phyloP scores from a whole-genome alignment of 2,329 filamentous ascomycete species.

The Botrytis fabae region DNA sequence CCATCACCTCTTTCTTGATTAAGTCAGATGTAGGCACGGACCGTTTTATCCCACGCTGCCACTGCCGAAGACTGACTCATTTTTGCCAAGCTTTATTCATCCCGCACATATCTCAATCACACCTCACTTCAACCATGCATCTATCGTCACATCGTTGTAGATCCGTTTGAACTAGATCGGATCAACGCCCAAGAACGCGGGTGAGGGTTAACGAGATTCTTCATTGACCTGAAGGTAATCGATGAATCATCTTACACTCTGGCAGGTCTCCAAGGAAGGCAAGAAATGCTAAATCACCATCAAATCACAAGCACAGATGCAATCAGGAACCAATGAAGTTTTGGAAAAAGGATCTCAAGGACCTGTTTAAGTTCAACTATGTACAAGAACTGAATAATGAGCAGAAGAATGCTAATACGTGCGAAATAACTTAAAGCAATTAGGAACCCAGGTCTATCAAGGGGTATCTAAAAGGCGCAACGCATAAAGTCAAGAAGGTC shows the following conservation, averaged over 20 bases:
- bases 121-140: slow-evolving; percentile 9
- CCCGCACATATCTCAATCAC: not conserved
- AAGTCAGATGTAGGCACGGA: slow-evolving; percentile 5
- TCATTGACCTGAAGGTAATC: not conserved
- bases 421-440: slow-evolving; percentile 10
- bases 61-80: not conserved
- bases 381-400: slow-evolving; percentile 21
- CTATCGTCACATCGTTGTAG: slow-evolving; percentile 9
- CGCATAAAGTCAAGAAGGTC: slow-evolving; percentile 10
- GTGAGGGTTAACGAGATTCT: not conserved
- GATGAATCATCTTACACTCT: not conserved
- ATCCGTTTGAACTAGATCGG: not conserved
- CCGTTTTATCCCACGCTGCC: slow-evolving; percentile 12
- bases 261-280: not conserved
- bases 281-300: not conserved
- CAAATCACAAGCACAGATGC: not conserved
- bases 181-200: not conserved
- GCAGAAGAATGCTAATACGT: slow-evolving; percentile 15
- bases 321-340: slow-evolving; percentile 1
- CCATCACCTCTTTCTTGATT: slow-evolving; percentile 7
- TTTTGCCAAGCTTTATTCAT: slow-evolving; percentile 9
- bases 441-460: slow-evolving; percentile 3
- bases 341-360: slow-evolving; percentile 13
- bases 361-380: slow-evolving; percentile 15
- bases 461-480: slow-evolving; percentile 18